phyloP scores from a whole-genome alignment of 78 protist genomes.

The slime mould (Dictyostelium discoideum) region dicty_2.7 NC_007091.3:5047501-5048000 shows the following conservation, averaged over 20 bases:
- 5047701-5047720: not conserved
- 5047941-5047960: conserved; percentile 78
- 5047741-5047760: conserved; percentile 72
- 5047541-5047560: not conserved
- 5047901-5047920: conserved; percentile 94
- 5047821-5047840: conserved; percentile 57
- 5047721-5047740: conserved; percentile 41
- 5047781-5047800: conserved; percentile 79
- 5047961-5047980: conserved; percentile 81
- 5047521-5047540: not conserved
- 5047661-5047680: not conserved
- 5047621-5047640: not conserved
- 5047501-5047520: not conserved
- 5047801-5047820: conserved; percentile 35
- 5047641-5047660: not conserved
- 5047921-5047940: conserved; percentile 78
- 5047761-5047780: conserved; percentile 73
- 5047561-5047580: not conserved
- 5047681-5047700: not conserved
- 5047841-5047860: conserved; percentile 55
- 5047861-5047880: conserved; percentile 81
- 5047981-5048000: conserved; percentile 86
- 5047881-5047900: conserved; percentile 77
- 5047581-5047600: not conserved
- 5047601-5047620: not conserved